Base-by-base conservation (phyloP, 1,139 yeast genomes). In the Pneumocystis sp. region DNA sequence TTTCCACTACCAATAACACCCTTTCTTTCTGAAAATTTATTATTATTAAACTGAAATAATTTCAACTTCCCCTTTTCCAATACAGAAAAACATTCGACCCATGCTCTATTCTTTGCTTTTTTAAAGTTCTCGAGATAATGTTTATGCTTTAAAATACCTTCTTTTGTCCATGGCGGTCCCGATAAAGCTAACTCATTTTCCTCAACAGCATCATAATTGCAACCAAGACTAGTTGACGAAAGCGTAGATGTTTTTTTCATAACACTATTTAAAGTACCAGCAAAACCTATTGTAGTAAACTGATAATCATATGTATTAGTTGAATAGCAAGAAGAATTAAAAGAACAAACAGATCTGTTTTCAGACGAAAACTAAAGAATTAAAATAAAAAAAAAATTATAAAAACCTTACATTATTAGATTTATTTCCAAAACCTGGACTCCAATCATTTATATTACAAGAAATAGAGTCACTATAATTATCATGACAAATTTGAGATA, bases 141-240 rank as follows among this genome's bases (percentile, higher is more conserved):
- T 69, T 79, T 81, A 71, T 81, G 78, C 70, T 83, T 80, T 68
- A 86, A 77, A 62, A 87, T 74, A 0, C 95, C 95, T 75, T 87
- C 95, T 72, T 87, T 86, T 67, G 85, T 81, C 82, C 88, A 87
- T 1, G 95, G 95, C 1, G 91, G 83, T 0, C 93, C 95, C 65
- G 81, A 80, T 61, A 85, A 78, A 69, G 85, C 88, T 68, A 87
- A 76, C 45, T 81, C 80, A 69, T 83, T 80, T 73, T 86, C 90
- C 68, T 70, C 35, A 74, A 72, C 21, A 73, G 63, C 68, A 74
- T 68, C 70, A 74, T 42, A 42, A 17, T 59, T 50, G 12, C 59
- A 59, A 7, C 40, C 31, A 21, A 42, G 17, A 7, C 39, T 60
- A 19, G 39, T 17, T 2, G 63, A 35, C 61, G 73, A 75, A 63